Percentiles rank a stretch among this genome's conserved stretches.
These are phyloP conservation scores for Triticum aestivum DNA, from an alignment of 176 grass and related monocot species.

Conservation along the genomic window IWGSC_CS_RefSeq_v2.1 NC_057799.1:414957524-414958023, in stretches of 20 bases:
- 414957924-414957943: not conserved
- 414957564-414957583: not conserved
- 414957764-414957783: constrained; percentile 55
- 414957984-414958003: not conserved
- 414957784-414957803: constrained; percentile 65
- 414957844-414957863: constrained; percentile 73
- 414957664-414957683: constrained; percentile 56
- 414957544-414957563: not conserved
- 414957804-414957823: constrained; percentile 63
- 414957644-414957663: constrained; percentile 76
- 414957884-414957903: not conserved
- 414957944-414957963: constrained; percentile 29
- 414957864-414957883: constrained; percentile 52
- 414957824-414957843: constrained; percentile 74
- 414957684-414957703: constrained; percentile 51
- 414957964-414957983: not conserved
- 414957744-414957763: constrained; percentile 90
- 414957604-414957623: not conserved
- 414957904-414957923: not conserved
- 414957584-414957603: not conserved
- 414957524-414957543: not conserved
- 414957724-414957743: constrained; percentile 85
- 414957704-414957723: constrained; percentile 94
- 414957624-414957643: constrained; percentile 50
- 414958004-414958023: not conserved